Evolutionary conservation across 176 grass and related monocot genomes (phyloP).

Genomic region (Cenchrus purpureus): DNA sequence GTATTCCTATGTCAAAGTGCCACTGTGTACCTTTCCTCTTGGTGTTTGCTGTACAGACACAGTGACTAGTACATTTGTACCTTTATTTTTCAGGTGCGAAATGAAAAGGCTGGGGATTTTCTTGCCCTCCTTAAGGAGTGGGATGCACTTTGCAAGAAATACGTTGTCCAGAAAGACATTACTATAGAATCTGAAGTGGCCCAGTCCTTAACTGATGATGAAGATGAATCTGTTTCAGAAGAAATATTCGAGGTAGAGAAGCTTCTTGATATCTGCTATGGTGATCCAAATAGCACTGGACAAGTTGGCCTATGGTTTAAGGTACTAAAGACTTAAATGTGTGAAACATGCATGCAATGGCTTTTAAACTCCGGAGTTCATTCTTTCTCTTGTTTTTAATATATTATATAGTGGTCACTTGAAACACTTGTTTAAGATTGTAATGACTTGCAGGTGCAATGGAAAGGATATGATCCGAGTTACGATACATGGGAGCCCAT

Average conservation of each 20-base stretch:
- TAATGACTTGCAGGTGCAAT: constrained; percentile 45
- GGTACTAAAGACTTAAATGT: constrained; percentile 43
- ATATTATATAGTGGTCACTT: not conserved
- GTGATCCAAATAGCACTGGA: constrained; percentile 52
- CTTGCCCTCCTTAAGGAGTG: constrained; percentile 63
- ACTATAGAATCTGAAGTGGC: not conserved
- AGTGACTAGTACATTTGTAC: not conserved
- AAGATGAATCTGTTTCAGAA: constrained; percentile 35
- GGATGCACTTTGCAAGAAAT: constrained; percentile 54
- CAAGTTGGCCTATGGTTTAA: constrained; percentile 55
- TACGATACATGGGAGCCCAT: constrained; percentile 76
- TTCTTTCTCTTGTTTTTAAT: constrained; percentile 15
- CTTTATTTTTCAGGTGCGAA: constrained; percentile 47
- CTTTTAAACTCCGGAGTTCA: not conserved
- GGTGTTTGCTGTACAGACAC: not conserved
- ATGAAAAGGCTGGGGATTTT: constrained; percentile 77
- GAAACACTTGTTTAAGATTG: constrained; percentile 11
- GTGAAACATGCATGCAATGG: not conserved
- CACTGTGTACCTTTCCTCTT: not conserved
- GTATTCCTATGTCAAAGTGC: constrained; percentile 28
- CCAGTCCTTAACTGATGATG: constrained; percentile 44
- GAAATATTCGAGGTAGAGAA: constrained; percentile 65
- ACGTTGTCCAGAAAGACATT: constrained; percentile 32
- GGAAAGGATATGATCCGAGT: constrained; percentile 63
- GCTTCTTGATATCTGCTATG: constrained; percentile 65